Evolutionary conservation across 495 filamentous ascomycete species (phyloP).

Genomic region (Achaetomiella virescens): DNA sequence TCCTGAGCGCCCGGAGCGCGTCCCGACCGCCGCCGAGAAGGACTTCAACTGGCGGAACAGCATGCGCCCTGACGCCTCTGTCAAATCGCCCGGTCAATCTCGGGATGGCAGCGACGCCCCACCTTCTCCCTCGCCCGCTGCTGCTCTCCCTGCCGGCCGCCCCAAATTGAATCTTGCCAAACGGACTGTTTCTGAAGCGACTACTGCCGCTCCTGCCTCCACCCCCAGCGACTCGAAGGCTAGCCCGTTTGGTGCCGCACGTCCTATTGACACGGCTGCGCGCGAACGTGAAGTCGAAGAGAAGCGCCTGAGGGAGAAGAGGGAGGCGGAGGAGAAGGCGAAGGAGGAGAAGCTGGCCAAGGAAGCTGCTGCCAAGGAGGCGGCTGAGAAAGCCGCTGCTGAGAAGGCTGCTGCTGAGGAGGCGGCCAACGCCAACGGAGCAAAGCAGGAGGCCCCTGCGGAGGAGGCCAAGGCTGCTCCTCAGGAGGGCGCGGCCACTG

Average conservation of each 20-base stretch:
- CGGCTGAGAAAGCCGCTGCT: constrained; percentile 56
- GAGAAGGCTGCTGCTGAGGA: constrained; percentile 56
- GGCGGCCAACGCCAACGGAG: constrained; percentile 26
- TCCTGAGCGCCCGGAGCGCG: constrained; percentile 64
- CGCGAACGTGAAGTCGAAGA: constrained; percentile 86
- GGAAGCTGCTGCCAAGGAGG: constrained; percentile 56
- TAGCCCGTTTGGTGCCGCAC: constrained; percentile 86
- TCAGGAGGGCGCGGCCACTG: constrained; percentile 42
- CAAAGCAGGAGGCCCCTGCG: constrained; percentile 18
- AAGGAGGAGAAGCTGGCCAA: constrained; percentile 67
- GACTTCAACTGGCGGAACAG: constrained; percentile 79
- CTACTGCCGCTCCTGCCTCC: constrained; percentile 45
- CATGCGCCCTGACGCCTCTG: constrained; percentile 68
- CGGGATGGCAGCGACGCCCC: constrained; percentile 61
- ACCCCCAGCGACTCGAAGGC: constrained; percentile 62
- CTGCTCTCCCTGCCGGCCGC: constrained; percentile 51
- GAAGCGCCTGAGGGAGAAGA: constrained; percentile 75
- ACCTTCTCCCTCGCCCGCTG: constrained; percentile 54
- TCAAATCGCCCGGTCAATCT: constrained; percentile 38
- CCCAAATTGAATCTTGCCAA: constrained; percentile 81
- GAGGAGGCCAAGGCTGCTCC: constrained; percentile 43
- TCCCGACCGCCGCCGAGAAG: constrained; percentile 75
- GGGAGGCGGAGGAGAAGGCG: constrained; percentile 81
- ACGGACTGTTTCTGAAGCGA: constrained; percentile 73
- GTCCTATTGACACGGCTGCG: constrained; percentile 81